Percentiles rank a stretch among this genome's conserved stretches.
phyloP scores from a whole-genome alignment of 1,284 basidiomycete genomes.

The Ganoderma resinaceum region DNA sequence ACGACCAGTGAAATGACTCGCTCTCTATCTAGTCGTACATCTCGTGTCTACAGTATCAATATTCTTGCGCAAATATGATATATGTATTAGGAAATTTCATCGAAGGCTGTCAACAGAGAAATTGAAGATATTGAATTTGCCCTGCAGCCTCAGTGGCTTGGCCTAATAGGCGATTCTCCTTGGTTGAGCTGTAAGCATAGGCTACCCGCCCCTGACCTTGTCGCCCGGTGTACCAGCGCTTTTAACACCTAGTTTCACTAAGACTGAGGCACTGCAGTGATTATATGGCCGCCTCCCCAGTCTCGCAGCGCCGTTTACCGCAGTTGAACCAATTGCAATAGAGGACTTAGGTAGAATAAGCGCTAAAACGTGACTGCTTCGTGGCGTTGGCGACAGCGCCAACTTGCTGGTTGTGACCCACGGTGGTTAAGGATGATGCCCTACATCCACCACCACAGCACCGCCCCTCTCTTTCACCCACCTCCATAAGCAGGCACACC shows the following conservation, averaged over 20 bases:
- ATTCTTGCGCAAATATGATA: constrained; percentile 3
- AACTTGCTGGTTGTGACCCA: not conserved
- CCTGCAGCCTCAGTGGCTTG: not conserved
- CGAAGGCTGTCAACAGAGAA: constrained; percentile 29
- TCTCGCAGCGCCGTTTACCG: constrained; percentile 27
- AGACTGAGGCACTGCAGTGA: no score
- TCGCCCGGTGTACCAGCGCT: not conserved
- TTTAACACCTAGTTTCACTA: not conserved
- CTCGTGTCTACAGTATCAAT: not conserved
- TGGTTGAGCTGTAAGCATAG: constrained; percentile 19
- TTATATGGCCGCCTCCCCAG: no score
- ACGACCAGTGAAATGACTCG: constrained; percentile 44
- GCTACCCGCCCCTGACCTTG: not conserved
- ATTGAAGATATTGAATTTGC: not conserved
- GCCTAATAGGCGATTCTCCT: not conserved
- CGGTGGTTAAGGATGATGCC: constrained; percentile 8
- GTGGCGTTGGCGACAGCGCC: not conserved
- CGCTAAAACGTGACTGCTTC: constrained; percentile 7
- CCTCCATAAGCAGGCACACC: not conserved
- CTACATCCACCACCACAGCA: not conserved
- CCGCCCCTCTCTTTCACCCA: not conserved
- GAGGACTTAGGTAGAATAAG: not conserved
- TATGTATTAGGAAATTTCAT: constrained; percentile 32
- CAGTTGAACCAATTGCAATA: constrained; percentile 29
- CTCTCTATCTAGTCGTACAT: not conserved